A percentile compares a stretch with the other conserved stretches of the same genome.
These are phyloP conservation scores for Myriangium duriaei DNA, from an alignment of 2,329 filamentous ascomycete species.

Conservation along the genomic window DNA sequence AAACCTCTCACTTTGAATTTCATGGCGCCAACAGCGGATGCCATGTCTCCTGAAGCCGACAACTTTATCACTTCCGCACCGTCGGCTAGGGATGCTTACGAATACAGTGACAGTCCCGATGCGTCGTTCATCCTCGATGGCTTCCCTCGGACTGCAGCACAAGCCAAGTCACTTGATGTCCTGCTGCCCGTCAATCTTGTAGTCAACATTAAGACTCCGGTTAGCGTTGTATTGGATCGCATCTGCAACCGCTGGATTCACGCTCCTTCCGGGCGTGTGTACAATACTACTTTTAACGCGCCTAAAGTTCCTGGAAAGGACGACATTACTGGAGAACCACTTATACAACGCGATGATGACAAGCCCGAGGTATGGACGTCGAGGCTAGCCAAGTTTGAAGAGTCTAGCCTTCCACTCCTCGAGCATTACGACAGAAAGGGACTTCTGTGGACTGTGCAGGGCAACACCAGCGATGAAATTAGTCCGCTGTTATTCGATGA, in stretches of 20 bases:
- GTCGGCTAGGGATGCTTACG: constrained; percentile 26
- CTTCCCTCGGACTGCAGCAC: constrained; percentile 76
- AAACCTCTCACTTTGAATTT: constrained; percentile 32
- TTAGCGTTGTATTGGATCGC: constrained; percentile 73
- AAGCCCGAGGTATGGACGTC: constrained; percentile 73
- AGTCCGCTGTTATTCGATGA: constrained; percentile 76
- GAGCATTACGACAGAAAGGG: constrained; percentile 80
- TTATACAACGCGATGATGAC: constrained; percentile 77
- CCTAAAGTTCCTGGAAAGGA: constrained; percentile 71
- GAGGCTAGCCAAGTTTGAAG: constrained; percentile 70
- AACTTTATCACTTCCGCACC: constrained; percentile 28
- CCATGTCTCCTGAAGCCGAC: constrained; percentile 19
- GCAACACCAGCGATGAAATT: constrained; percentile 89
- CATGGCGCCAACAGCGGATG: constrained; percentile 16
- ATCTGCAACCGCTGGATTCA: constrained; percentile 93
- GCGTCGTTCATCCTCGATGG: constrained; percentile 94
- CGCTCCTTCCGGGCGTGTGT: constrained; percentile 77
- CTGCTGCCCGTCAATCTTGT: constrained; percentile 92
- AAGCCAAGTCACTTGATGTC: constrained; percentile 64
- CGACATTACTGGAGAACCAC: constrained; percentile 77
- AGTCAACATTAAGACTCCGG: constrained; percentile 73
- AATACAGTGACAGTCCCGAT: constrained; percentile 52
- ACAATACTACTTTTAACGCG: constrained; percentile 87
- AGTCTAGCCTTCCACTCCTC: constrained; percentile 72
- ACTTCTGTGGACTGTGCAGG: constrained; percentile 74